Evolutionary conservation across 1,139 yeast genomes (phyloP).

Genomic region (Saccharomyces hybrid): DNA sequence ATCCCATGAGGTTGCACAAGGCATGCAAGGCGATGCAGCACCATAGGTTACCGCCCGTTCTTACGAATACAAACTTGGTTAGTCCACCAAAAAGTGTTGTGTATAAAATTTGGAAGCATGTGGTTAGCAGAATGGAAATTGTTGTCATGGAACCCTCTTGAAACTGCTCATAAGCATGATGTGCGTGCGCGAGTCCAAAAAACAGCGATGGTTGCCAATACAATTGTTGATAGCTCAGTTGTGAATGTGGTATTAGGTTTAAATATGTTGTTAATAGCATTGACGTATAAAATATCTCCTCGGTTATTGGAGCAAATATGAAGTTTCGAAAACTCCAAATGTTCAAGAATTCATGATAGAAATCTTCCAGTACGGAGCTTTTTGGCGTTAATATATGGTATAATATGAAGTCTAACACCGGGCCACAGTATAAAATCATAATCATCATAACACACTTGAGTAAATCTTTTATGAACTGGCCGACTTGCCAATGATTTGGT

Average conservation of each 20-base stretch:
- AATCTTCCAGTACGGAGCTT: conserved; percentile 17
- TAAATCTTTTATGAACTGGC: conserved; percentile 18
- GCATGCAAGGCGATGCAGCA: conserved; percentile 58
- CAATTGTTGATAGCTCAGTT: conserved; percentile 26
- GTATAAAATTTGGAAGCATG: conserved; percentile 56
- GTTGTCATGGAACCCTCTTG: conserved; percentile 28
- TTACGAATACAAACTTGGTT: conserved; percentile 53
- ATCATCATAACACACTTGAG: conserved; percentile 33
- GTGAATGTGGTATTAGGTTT: conserved; percentile 31
- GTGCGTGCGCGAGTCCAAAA: conserved; percentile 89
- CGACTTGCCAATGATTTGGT: neutral
- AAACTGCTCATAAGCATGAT: conserved; percentile 63
- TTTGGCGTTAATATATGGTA: conserved; percentile 30
- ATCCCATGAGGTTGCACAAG: conserved; percentile 72
- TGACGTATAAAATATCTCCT: conserved; percentile 75
- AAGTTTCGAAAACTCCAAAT: conserved; percentile 57
- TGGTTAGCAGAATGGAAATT: conserved; percentile 36
- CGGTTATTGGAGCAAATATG: conserved; percentile 78
- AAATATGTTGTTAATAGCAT: conserved; percentile 40
- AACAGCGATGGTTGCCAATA: conserved; percentile 52
- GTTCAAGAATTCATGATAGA: conserved; percentile 30
- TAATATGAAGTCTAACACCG: conserved; percentile 38
- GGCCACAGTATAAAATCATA: conserved; percentile 50
- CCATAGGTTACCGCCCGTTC: conserved; percentile 50
- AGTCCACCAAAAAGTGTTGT: conserved; percentile 77